A percentile compares a stretch with the other conserved stretches of the same genome.
Conservation (phyloP, 352 stramenopile genomes). For the Nannochloropsis limnetica region DNA sequence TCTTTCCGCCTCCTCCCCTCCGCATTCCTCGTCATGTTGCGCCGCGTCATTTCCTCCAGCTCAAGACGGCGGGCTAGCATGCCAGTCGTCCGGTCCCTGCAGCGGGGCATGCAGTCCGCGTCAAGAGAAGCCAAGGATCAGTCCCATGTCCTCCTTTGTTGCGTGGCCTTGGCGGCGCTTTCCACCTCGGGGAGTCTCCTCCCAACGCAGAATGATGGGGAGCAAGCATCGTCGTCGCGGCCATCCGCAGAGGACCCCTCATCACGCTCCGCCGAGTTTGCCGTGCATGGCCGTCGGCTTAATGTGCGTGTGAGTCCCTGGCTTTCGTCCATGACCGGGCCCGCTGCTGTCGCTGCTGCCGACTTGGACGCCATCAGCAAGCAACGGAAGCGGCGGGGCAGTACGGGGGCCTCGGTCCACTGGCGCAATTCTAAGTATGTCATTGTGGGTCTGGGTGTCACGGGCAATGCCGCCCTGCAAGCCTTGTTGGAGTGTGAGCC, state of each 20-base stretch:
- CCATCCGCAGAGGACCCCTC: not conserved
- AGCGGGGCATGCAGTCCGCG: not conserved
- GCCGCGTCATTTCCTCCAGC: not conserved
- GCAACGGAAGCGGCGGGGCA: not conserved
- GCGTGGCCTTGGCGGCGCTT: constrained; percentile 6
- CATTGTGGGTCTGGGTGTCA: constrained; percentile 44
- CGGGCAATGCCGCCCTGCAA: constrained; percentile 40
- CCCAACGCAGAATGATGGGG: not conserved
- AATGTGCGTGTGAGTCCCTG: not conserved
- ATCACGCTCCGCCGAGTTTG: not conserved
- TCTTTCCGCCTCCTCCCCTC: not conserved
- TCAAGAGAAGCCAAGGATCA: not conserved
- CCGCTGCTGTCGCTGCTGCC: not conserved
- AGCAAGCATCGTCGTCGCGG: not conserved
- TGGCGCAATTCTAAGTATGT: constrained; percentile 37
- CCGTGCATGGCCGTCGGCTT: not conserved
- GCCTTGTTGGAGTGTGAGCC: constrained; percentile 40
- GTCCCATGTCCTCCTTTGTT: constrained; percentile 1
- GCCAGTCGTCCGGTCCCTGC: not conserved
- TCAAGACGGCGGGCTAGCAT: not conserved
- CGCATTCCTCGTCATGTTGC: not conserved
- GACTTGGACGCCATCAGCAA: constrained; percentile 6
- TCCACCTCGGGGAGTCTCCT: constrained; percentile 11
- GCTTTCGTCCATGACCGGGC: not conserved
- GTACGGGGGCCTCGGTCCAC: not conserved